A percentile compares a stretch with the other conserved stretches of the same genome.
Conservation (phyloP, 495 filamentous ascomycete genomes). For the Extremus antarcticus region DNA sequence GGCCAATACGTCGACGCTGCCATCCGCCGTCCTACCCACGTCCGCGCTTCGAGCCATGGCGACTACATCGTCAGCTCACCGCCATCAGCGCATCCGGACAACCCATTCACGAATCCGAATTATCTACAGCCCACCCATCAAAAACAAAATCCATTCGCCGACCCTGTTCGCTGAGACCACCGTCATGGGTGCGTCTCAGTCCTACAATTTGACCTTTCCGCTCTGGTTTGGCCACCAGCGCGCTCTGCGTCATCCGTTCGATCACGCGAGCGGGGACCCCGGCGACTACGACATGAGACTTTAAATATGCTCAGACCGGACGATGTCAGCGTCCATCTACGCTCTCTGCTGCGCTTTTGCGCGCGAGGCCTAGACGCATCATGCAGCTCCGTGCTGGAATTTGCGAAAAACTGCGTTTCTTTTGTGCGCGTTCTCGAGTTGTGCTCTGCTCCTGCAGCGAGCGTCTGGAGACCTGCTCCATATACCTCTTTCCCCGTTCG, state of each 20-base stretch:
- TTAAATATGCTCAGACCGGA: conserved; percentile 28
- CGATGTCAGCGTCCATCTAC: conserved; percentile 16
- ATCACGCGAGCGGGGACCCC: conserved; percentile 1
- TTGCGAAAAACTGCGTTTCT: conserved; percentile 21
- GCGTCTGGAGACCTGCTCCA: conserved; percentile 20
- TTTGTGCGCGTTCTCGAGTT: conserved; percentile 22
- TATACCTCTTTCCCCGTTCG: conserved; percentile 6
- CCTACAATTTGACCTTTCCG: conserved; percentile 29
- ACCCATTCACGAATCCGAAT: not conserved
- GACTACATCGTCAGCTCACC: conserved; percentile 26
- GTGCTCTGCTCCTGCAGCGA: conserved; percentile 25
- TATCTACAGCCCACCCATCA: conserved; percentile 15
- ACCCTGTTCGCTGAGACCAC: conserved; percentile 21
- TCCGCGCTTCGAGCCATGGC: conserved; percentile 28
- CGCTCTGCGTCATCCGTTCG: conserved; percentile 19
- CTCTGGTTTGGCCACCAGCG: conserved; percentile 13
- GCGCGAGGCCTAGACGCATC: conserved; percentile 16
- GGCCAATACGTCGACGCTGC: conserved; percentile 26
- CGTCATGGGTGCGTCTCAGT: conserved; percentile 19
- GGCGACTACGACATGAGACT: conserved; percentile 9
- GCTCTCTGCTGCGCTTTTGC: conserved; percentile 2
- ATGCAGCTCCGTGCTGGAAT: conserved; percentile 13
- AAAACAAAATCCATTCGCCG: conserved; percentile 28
- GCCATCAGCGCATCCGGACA: not conserved
- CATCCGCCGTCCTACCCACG: conserved; percentile 25